phyloP scores from a whole-genome alignment of 768 basidiomycete genomes.

The Rhizopogon sp. region DNA sequence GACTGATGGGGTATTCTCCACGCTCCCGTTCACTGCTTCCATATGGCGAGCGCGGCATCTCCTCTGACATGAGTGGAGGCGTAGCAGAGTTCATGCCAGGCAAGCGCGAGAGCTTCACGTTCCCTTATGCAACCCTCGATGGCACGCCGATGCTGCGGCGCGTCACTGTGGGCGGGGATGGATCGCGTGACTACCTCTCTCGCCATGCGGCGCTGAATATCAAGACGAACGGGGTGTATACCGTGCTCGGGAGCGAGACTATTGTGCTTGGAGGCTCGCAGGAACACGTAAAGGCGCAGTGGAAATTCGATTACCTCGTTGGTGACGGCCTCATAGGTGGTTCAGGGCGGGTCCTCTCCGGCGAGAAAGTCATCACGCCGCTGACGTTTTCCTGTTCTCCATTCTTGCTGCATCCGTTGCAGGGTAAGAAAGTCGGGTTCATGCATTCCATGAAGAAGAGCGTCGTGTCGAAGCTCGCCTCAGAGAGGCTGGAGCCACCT shows the following conservation, averaged over 20 bases:
- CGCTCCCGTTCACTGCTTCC: conserved; percentile 23
- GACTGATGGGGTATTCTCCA: conserved; percentile 47
- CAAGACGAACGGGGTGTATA: conserved; percentile 72
- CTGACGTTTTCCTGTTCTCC: conserved; percentile 75
- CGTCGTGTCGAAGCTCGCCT: conserved; percentile 56
- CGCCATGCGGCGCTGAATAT: conserved; percentile 68
- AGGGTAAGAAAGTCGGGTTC: conserved; percentile 62
- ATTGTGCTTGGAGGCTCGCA: conserved; percentile 13
- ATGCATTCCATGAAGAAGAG: conserved; percentile 72
- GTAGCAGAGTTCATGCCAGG: conserved; percentile 64
- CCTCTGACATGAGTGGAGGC: conserved; percentile 34
- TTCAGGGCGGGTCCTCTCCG: conserved; percentile 42
- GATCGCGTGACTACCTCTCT: conserved; percentile 69
- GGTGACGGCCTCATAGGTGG: conserved; percentile 47
- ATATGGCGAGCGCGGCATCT: conserved; percentile 19
- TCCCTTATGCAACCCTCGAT: conserved; percentile 70
- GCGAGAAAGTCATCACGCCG: conserved; percentile 72
- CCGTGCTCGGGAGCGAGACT: conserved; percentile 62
- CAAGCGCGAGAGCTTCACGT: conserved; percentile 52
- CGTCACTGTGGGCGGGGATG: conserved; percentile 61
- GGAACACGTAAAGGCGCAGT: conserved; percentile 43
- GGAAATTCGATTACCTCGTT: conserved; percentile 81
- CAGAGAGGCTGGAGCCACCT: conserved; percentile 55
- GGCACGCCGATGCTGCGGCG: conserved; percentile 64
- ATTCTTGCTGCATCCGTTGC: conserved; percentile 47